Base-by-base conservation (phyloP, 306 rosid species). In the Cyclanthera cordifolia region DNA sequence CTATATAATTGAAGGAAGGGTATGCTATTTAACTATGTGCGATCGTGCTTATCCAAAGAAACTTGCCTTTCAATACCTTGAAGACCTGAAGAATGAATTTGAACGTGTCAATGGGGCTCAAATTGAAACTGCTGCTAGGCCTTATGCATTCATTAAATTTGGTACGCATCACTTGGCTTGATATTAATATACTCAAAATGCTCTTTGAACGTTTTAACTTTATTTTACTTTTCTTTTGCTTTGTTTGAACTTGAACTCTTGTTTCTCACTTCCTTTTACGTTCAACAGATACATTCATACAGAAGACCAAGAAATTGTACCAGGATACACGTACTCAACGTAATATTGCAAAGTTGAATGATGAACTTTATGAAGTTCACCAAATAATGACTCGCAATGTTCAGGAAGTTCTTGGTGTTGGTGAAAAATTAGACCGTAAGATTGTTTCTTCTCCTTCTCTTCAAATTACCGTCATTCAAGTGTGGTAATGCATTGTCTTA, bases 351-450 rank as follows among this genome's bases (percentile, higher is more conserved):
- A 94, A 94, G 82, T 82, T 94, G 87, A 94, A 90, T 67, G 99
- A 94, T 79, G 99, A 94, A 76, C 97, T 94, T 39, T 94, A 90
- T 72, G 99, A 94, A 83, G 99, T 94, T 80, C 97, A 94, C 79
- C 99, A 90, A 82, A 88, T 94, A 72, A 90, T 94, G 97, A 94
- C 99, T 53, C 96, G 99, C 20, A 94, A 94, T 83, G 99, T 94
- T 81, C 99, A 90, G 83, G 99, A 94, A 77, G 97, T 94, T 81
- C 95, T 94, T 74, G 99, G 99, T 77, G 99, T 94, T 72, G 99
- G 99, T 57, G 97, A 94, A 86, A 94, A 90, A 81, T 85, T 94
- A 89, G 97, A 94, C 79, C 97, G 99, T 94, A 90, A 86, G 99
- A 73, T 25, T 15, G 32, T 59, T 59, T n/a, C 17, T 58, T 56